phyloP scores from a whole-genome alignment of 192 early-diverging fungal species.

The Linnemannia zychae region DNA sequence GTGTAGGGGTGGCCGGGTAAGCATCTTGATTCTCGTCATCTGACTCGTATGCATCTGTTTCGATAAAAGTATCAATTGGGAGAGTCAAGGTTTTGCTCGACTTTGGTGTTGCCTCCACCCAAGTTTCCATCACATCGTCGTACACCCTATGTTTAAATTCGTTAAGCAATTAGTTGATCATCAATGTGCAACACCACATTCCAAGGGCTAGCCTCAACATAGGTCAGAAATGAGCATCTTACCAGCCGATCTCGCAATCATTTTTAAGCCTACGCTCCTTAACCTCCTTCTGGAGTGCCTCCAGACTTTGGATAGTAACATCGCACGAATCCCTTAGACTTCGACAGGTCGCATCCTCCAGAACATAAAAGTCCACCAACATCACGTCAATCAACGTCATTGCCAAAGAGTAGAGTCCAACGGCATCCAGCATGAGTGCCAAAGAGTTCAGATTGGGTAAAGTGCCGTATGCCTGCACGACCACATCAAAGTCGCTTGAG shows the following conservation, averaged over 20 bases:
- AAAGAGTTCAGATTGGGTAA: constrained; percentile 34
- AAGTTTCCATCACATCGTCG: constrained; percentile 36
- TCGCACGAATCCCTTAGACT: constrained; percentile 14
- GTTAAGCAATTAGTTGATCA: too few relatives aligned
- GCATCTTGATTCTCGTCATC: not conserved
- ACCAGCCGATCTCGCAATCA: constrained; percentile 11
- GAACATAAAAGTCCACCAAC: constrained; percentile 7
- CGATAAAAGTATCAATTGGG: not conserved
- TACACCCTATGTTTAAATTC: constrained; percentile 31
- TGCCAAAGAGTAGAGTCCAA: constrained; percentile 30
- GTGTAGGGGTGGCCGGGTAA: not conserved
- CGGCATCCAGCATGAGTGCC: constrained; percentile 33
- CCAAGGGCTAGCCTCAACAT: too few relatives aligned
- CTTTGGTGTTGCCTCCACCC: constrained; percentile 24
- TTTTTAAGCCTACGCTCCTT: not conserved
- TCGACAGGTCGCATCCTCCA: not conserved
- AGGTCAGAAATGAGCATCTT: too few relatives aligned
- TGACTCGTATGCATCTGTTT: not conserved
- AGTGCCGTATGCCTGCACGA: constrained; percentile 17
- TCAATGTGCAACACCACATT: too few relatives aligned
- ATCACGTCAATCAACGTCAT: constrained; percentile 32
- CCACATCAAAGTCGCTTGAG: constrained; percentile 27
- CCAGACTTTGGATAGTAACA: constrained; percentile 12
- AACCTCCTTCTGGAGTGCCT: constrained; percentile 16
- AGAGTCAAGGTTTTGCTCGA: not conserved